A percentile compares a stretch with the other conserved stretches of the same genome.
phyloP scores from a whole-genome alignment of 306 rosid species.

The Corylus avellana region DNA sequence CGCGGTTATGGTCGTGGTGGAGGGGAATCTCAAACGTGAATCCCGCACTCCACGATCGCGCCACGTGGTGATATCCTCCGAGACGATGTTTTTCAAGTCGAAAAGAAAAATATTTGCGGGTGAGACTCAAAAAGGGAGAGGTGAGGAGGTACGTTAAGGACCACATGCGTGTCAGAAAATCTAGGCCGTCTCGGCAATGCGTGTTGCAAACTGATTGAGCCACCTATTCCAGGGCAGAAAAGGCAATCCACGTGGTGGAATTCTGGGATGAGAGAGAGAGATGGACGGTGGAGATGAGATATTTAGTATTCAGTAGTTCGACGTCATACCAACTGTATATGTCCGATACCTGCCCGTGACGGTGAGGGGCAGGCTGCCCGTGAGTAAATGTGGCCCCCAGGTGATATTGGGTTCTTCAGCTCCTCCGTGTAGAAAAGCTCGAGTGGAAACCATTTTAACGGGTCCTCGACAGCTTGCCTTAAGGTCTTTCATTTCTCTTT shows the following conservation, averaged over 20 bases:
- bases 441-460: conserved; percentile 17
- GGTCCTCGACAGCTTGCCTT: conserved; percentile 14
- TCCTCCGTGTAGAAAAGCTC: conserved; percentile 38
- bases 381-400: conserved; percentile 61
- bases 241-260: conserved; percentile 45
- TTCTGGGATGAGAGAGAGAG: neutral
- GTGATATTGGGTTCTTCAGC: conserved; percentile 24
- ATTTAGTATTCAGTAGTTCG: conserved; percentile 36
- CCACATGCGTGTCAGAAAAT: conserved; percentile 82
- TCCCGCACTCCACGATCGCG: conserved; percentile 35
- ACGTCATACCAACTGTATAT: conserved; percentile 81
- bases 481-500: neutral
- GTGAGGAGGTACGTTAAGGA: conserved; percentile 21
- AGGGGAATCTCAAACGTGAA: conserved; percentile 8
- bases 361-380: conserved; percentile 79
- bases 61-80: conserved; percentile 61
- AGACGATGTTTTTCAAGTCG: conserved; percentile 11
- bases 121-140: neutral
- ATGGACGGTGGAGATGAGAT: conserved; percentile 35
- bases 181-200: conserved; percentile 19
- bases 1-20: neutral
- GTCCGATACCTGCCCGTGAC: conserved; percentile 74
- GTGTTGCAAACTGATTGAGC: conserved; percentile 46
- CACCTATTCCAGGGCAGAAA: conserved; percentile 37
- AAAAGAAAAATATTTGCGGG: conserved; percentile 11